A percentile compares a stretch with the other conserved stretches of the same genome.
Conservation (phyloP, 2,329 filamentous ascomycete species). For the Fusarium bulbicola region DNA sequence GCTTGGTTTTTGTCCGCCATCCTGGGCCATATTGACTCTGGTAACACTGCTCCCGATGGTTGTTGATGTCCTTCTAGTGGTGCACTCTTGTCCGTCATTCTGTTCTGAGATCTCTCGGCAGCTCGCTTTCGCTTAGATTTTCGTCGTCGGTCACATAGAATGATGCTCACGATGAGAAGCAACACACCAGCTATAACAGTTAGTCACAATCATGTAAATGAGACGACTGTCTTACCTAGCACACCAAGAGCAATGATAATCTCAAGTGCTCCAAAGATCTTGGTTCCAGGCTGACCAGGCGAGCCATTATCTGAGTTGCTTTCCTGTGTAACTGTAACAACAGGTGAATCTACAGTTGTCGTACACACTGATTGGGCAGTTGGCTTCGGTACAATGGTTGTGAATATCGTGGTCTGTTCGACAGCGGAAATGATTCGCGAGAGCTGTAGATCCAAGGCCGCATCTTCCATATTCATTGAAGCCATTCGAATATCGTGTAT, state of each 20-base stretch:
- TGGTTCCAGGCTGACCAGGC: background rate
- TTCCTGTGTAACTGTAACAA: slow-evolving; percentile 21
- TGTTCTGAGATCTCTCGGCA: background rate
- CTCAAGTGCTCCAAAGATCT: slow-evolving; percentile 21
- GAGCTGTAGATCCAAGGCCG: slow-evolving; percentile 28
- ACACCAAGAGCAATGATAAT: slow-evolving; percentile 37
- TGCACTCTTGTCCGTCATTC: slow-evolving; percentile 7
- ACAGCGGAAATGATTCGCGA: slow-evolving; percentile 35
- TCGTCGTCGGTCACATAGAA: slow-evolving; percentile 26
- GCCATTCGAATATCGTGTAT: background rate
- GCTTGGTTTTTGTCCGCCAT: slow-evolving; percentile 27
- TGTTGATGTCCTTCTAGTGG: background rate
- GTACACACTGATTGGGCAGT: slow-evolving; percentile 10
- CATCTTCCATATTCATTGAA: slow-evolving; percentile 18
- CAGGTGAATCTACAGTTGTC: background rate
- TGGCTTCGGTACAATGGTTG: slow-evolving; percentile 29
- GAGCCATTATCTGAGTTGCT: background rate
- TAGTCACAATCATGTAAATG: background rate
- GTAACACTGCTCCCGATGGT: background rate
- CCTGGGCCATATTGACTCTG: slow-evolving; percentile 19
- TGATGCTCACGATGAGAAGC: slow-evolving; percentile 21
- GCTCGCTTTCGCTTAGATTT: slow-evolving; percentile 22
- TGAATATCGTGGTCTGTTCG: slow-evolving; percentile 37
- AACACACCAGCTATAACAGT: slow-evolving; percentile 4
- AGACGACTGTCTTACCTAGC: slow-evolving; percentile 11